Percentiles rank a stretch among this genome's conserved stretches.
Conservation (phyloP, 2,329 filamentous ascomycete species). For the Neonectria punicea region DNA sequence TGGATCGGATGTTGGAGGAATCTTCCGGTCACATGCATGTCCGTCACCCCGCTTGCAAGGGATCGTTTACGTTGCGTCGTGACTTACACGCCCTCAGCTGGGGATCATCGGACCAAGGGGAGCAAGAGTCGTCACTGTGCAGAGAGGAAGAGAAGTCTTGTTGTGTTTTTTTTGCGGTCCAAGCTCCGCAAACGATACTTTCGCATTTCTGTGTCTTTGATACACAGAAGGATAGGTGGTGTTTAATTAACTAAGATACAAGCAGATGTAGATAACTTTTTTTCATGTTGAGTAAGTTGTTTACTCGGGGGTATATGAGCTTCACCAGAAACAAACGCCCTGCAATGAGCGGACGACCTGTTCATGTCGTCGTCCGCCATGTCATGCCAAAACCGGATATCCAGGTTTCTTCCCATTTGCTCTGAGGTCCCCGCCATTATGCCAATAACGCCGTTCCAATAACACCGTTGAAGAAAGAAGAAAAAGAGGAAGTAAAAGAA, state of each 20-base stretch:
- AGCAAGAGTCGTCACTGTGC: not conserved
- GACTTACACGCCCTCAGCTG: slow-evolving; percentile 13
- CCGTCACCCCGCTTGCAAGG: slow-evolving; percentile 7
- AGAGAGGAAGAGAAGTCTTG: not conserved
- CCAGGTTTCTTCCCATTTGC: slow-evolving; percentile 43
- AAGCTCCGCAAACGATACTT: not conserved
- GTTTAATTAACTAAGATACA: slow-evolving; percentile 3
- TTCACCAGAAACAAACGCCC: slow-evolving; percentile 60
- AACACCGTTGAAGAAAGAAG: slow-evolving; percentile 38
- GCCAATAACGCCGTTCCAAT: slow-evolving; percentile 43
- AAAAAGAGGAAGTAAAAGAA: not conserved
- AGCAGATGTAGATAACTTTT: slow-evolving; percentile 15
- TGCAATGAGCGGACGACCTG: slow-evolving; percentile 29
- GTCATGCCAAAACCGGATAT: slow-evolving; percentile 30
- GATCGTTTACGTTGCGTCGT: not conserved
- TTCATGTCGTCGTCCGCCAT: slow-evolving; percentile 33
- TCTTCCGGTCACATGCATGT: slow-evolving; percentile 20
- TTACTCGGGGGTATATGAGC: slow-evolving; percentile 52
- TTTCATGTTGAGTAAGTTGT: slow-evolving; percentile 25
- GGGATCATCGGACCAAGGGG: not conserved
- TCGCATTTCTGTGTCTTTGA: not conserved
- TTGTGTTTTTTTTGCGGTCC: not conserved
- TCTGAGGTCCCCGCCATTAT: slow-evolving; percentile 45
- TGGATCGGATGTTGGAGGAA: slow-evolving; percentile 17
- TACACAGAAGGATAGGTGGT: not conserved